Conservation (phyloP, 164 flowering plant genomes). For the Warburgia ugandensis region DNA sequence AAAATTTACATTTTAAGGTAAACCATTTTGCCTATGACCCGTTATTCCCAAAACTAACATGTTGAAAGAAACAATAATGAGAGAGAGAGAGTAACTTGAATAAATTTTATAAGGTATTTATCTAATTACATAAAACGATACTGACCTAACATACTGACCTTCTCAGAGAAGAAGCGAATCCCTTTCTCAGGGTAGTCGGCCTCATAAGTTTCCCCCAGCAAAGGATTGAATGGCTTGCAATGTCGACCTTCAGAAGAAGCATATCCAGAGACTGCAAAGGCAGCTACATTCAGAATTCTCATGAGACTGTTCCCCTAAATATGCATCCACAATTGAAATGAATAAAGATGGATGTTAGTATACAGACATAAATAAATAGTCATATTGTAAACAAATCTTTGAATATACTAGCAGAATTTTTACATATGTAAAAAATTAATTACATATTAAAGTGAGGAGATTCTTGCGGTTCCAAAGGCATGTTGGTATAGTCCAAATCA, state of each 20-base stretch:
- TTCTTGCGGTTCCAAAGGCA: too few species aligned
- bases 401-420: too few species aligned
- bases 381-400: not conserved
- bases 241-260: slow-evolving; percentile 88
- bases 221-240: slow-evolving; percentile 95
- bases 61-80: too few species aligned
- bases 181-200: slow-evolving; percentile 97
- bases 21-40: too few species aligned
- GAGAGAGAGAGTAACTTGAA: too few species aligned
- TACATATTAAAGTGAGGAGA: too few species aligned
- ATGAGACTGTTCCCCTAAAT: slow-evolving; percentile 75
- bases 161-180: slow-evolving; percentile 90
- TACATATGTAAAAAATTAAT: too few species aligned
- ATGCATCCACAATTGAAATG: slow-evolving; percentile 2
- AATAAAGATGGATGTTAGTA: not conserved
- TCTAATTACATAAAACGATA: not conserved
- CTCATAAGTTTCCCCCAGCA: slow-evolving; percentile 96
- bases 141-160: slow-evolving; percentile 37
- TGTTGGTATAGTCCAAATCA: too few species aligned
- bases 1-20: too few species aligned
- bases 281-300: slow-evolving; percentile 78
- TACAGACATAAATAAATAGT: not conserved
- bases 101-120: too few species aligned
- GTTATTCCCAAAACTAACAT: too few species aligned
- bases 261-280: slow-evolving; percentile 96